Percentiles rank a stretch among this genome's conserved stretches.
Evolutionary conservation across 176 grass and related monocot species (phyloP).

Genomic region (Themeda triandra): DNA sequence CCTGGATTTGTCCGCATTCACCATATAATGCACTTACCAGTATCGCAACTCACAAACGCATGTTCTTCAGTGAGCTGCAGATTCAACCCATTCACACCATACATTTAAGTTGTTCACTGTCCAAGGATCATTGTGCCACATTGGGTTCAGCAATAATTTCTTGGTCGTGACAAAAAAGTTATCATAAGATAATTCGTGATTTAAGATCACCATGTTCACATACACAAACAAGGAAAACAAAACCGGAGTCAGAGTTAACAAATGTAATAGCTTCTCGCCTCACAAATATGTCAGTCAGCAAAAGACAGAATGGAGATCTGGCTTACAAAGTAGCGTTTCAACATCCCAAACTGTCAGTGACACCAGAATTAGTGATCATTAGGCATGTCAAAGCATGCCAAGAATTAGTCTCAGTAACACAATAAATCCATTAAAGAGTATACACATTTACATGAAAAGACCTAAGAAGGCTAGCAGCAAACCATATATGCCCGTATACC

Average conservation of each 20-base stretch:
- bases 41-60: not conserved
- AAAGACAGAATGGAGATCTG: not conserved
- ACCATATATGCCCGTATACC: not conserved
- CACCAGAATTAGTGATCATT: slow-evolving; percentile 9
- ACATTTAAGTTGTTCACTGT: not conserved
- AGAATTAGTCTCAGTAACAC: not conserved
- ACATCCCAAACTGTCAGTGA: not conserved
- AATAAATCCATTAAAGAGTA: not conserved
- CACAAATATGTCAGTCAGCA: not conserved
- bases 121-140: not conserved
- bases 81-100: not conserved
- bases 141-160: not conserved
- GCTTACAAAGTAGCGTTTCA: not conserved
- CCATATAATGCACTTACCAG: not conserved
- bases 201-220: not conserved
- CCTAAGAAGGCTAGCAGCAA: not conserved
- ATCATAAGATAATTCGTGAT: not conserved
- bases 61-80: not conserved
- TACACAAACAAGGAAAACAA: not conserved
- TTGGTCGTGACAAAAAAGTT: not conserved
- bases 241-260: not conserved
- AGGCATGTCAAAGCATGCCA: not conserved
- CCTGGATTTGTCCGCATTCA: not conserved
- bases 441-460: slow-evolving; percentile 7
- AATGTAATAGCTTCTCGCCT: not conserved